Percentiles rank a stretch among this genome's conserved stretches.
These are phyloP conservation scores for Chlorella sp. DNA, from an alignment of 139 green algal genomes.

Conservation along the genomic window DNA sequence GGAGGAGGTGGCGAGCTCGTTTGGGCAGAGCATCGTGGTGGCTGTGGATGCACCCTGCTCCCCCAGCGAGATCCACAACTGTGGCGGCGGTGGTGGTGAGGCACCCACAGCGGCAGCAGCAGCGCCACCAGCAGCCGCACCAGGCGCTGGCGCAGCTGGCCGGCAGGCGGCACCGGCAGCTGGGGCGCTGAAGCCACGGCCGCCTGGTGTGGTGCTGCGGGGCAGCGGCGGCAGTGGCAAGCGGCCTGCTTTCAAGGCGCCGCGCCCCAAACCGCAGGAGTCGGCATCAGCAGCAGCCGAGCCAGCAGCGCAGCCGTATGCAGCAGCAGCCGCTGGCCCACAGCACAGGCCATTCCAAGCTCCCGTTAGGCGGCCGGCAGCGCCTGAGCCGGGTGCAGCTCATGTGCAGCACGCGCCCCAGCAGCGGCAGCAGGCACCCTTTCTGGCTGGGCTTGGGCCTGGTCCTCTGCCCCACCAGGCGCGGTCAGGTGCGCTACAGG, in stretches of 20 bases:
- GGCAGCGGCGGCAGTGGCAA: background rate
- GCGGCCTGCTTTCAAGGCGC: slow-evolving; percentile 9
- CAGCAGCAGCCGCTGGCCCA: slow-evolving; percentile 10
- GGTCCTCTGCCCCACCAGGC: too few species aligned
- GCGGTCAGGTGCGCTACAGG: too few species aligned
- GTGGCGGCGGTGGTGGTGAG: background rate
- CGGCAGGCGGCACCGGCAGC: too few species aligned
- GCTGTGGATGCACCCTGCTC: background rate
- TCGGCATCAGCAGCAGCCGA: background rate
- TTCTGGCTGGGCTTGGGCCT: too few species aligned
- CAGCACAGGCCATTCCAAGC: background rate
- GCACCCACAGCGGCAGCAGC: background rate
- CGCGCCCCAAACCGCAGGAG: background rate
- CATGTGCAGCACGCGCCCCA: too few species aligned
- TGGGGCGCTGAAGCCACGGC: background rate
- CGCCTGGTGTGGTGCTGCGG: background rate
- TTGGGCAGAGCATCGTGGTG: slow-evolving; percentile 9
- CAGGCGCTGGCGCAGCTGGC: too few species aligned
- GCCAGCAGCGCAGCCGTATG: background rate
- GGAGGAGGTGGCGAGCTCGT: background rate
- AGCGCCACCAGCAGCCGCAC: background rate
- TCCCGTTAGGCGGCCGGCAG: background rate
- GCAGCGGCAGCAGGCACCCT: too few species aligned
- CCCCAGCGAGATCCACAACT: background rate
- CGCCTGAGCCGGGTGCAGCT: too few species aligned